A percentile compares a stretch with the other conserved stretches of the same genome.
Conservation (phyloP, 2,329 filamentous ascomycete genomes). For the Pyrenophora seminiperda region DNA sequence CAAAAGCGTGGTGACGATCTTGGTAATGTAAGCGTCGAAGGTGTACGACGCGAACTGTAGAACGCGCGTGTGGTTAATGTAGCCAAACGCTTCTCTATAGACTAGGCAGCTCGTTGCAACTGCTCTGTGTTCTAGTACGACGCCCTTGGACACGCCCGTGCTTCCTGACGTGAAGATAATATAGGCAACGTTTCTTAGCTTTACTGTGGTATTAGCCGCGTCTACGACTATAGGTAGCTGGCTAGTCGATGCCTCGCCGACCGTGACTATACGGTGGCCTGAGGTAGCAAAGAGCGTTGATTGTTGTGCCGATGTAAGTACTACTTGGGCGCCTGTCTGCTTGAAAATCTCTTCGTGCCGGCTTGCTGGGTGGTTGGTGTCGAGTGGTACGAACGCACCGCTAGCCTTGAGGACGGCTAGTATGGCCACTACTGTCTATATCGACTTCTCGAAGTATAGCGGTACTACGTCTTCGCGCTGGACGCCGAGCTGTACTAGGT, state of each 20-base stretch:
- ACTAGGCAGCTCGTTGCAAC: slow-evolving; percentile 47
- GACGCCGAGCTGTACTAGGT: slow-evolving; percentile 14
- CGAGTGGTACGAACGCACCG: slow-evolving; percentile 47
- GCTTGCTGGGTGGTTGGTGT: slow-evolving; percentile 33
- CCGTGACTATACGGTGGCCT: not conserved
- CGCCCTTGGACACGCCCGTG: slow-evolving; percentile 57
- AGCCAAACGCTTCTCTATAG: not conserved
- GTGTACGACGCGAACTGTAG: slow-evolving; percentile 11
- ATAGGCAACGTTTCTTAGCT: slow-evolving; percentile 42
- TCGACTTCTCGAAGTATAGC: slow-evolving; percentile 32
- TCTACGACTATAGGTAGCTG: not conserved
- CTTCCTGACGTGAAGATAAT: slow-evolving; percentile 60
- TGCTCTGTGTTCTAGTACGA: slow-evolving; percentile 64
- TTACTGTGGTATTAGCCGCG: not conserved
- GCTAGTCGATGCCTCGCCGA: not conserved
- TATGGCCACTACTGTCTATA: slow-evolving; percentile 41
- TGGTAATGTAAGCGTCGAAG: slow-evolving; percentile 49
- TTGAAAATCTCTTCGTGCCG: slow-evolving; percentile 40
- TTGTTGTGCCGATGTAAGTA: not conserved
- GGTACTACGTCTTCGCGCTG: slow-evolving; percentile 20
- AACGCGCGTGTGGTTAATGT: not conserved
- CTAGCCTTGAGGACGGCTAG: slow-evolving; percentile 52
- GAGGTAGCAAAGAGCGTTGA: not conserved
- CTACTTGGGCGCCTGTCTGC: slow-evolving; percentile 13
- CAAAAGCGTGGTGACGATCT: not conserved